Percentiles rank a stretch among this genome's conserved stretches.
Conservation (phyloP, 345 rosid genomes). For the Moringa oleifera region DNA sequence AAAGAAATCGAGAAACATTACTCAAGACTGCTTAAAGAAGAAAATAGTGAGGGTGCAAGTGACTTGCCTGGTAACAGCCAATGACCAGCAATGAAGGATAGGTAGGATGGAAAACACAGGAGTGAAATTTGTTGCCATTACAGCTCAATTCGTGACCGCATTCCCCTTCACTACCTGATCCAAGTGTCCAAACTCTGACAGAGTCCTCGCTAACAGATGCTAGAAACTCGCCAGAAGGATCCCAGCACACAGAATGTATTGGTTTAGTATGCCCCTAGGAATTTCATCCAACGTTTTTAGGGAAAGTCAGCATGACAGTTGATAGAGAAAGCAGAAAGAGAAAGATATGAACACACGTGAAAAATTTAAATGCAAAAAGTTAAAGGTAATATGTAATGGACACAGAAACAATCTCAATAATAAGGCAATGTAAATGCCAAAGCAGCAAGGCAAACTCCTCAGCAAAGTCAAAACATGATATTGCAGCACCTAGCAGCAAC, state of each 20-base stretch:
- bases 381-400: no score
- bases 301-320: background rate
- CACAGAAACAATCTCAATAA: no score
- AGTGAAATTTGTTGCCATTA: conserved; percentile 79
- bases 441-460: no score
- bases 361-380: no score
- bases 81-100: conserved; percentile 70
- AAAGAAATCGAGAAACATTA: no score
- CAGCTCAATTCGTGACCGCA: conserved; percentile 86
- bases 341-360: background rate
- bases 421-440: no score
- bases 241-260: conserved; percentile 87
- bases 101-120: conserved; percentile 86
- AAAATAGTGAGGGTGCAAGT: background rate
- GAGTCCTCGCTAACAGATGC: conserved; percentile 94
- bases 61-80: conserved; percentile 87
- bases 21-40: no score
- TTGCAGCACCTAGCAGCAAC: background rate
- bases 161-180: conserved; percentile 84
- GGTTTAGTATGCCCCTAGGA: conserved; percentile 72
- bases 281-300: conserved; percentile 3
- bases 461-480: no score
- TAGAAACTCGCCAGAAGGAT: conserved; percentile 73
- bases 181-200: conserved; percentile 86
- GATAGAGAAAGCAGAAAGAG: conserved; percentile 1